Base-by-base conservation (phyloP, 768 basidiomycete genomes). In the Xerocomus spinulosus region DNA sequence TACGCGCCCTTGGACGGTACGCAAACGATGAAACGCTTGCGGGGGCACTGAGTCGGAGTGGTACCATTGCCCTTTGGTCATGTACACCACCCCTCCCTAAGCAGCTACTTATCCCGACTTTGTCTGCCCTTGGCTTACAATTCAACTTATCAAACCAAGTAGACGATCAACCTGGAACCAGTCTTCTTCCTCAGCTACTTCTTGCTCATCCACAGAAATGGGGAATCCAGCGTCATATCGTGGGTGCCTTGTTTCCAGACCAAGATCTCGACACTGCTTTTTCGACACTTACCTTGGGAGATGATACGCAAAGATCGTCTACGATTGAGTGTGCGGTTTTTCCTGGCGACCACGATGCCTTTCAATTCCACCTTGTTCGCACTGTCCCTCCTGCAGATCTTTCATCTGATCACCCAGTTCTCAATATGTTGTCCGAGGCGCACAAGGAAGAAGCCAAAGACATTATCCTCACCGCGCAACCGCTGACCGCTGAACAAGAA, bases 331-430 rank as follows among this genome's bases (percentile, higher is more conserved):
- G 44, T 32, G 63, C 58, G 32, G 47, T 73, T 0, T 73, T 90
- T 55, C 66, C 77, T 51, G 92, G 91, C 57, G 69, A 70, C 2
- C 82, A 82, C 45, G 89, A 97, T 60, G 80, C 76, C 2, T 88
- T 92, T 63, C 67, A 68, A 24, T 82, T 91, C 53, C 76, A 82
- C 48, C 55, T 68, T 9, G 52, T 63, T 17, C 66, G 15, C 65
- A 66, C 25, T 54, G 52, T 38, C 46, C 59, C 13, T 49, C 75
- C 9, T 41, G 30, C 29, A 76, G 5, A 43, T 54, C 43, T 46
- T 53, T 23, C 54, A 60, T 37, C 46, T 14, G 42, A 49, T 34
- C 52, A 61, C 29, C 56, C 56, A 29, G 35, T 52, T 47, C 35
- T 53, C 21, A 23, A 45, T 28, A 39, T 67, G 29, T 38, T 66